A percentile compares a stretch with the other conserved stretches of the same genome.
phyloP scores from a whole-genome alignment of 495 filamentous ascomycete species.

The Lindgomyces ingoldianus region DNA sequence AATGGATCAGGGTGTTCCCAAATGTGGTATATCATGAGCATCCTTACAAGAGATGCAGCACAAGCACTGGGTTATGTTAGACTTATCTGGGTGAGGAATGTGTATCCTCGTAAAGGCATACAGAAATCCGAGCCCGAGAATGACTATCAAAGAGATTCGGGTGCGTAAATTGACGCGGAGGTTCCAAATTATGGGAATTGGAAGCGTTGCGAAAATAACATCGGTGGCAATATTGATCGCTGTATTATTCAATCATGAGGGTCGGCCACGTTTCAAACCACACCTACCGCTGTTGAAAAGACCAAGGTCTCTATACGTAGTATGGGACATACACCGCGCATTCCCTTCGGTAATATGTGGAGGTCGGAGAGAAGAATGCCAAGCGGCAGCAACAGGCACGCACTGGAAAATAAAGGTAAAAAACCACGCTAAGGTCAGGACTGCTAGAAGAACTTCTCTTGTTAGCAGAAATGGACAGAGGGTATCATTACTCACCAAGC shows the following conservation, averaged over 20 bases:
- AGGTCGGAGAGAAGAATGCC: not conserved
- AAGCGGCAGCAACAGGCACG: slow-evolving; percentile 8
- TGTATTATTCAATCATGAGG: not conserved
- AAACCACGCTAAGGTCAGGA: not conserved
- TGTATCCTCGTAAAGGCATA: not conserved
- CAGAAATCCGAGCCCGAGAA: slow-evolving; percentile 3
- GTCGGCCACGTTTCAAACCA: not conserved
- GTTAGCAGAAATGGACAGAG: not conserved
- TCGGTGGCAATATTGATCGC: slow-evolving; percentile 6
- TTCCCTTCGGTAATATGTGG: not conserved
- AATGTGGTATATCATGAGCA: slow-evolving; percentile 11
- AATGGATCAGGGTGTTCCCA: not conserved
- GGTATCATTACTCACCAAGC: not conserved
- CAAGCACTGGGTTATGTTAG: slow-evolving; percentile 4
- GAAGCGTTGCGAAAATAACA: slow-evolving; percentile 6
- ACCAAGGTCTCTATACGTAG: not conserved
- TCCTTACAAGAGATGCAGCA: slow-evolving; percentile 2
- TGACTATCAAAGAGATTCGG: not conserved
- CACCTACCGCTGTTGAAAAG: not conserved
- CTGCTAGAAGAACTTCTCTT: not conserved
- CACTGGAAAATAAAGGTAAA: slow-evolving; percentile 10
- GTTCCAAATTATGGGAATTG: slow-evolving; percentile 7
- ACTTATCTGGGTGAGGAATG: not conserved
- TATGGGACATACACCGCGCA: not conserved
- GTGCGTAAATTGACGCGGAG: slow-evolving; percentile 5